Percentiles rank a stretch among this genome's conserved stretches.
phyloP scores from a whole-genome alignment of 768 basidiomycete species.

The Mycena galericulata region DNA sequence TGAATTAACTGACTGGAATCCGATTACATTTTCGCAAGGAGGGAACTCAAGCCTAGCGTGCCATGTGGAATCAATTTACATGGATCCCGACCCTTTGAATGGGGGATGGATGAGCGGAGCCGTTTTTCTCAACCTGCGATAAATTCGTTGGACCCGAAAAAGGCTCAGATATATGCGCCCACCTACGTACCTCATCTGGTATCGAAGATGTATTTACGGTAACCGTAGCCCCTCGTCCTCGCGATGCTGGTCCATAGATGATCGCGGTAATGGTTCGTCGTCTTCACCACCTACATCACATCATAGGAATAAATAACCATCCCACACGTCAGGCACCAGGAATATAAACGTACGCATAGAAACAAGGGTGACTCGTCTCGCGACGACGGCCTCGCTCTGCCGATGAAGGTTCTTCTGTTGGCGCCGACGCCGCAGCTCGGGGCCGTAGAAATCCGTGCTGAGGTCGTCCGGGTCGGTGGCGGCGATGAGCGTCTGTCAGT shows the following conservation, averaged over 20 bases:
- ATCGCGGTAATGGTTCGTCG: not conserved
- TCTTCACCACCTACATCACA: not conserved
- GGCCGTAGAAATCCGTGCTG: conserved; percentile 16
- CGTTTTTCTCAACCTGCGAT: too few relatives aligned
- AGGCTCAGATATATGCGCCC: too few relatives aligned
- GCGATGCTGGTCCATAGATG: not conserved
- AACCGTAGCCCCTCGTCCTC: not conserved
- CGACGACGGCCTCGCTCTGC: not conserved
- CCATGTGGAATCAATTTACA: too few relatives aligned
- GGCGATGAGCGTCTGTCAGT: conserved; percentile 12
- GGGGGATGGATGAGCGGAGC: too few relatives aligned
- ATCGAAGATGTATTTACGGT: not conserved
- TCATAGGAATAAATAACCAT: not conserved
- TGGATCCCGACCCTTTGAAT: too few relatives aligned
- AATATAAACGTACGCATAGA: not conserved
- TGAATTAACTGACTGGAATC: too few relatives aligned
- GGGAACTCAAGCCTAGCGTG: too few relatives aligned
- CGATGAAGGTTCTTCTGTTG: not conserved
- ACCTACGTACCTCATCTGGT: too few relatives aligned
- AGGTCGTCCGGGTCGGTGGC: conserved; percentile 13
- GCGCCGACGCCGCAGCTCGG: not conserved
- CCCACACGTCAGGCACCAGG: not conserved
- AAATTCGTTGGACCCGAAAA: too few relatives aligned
- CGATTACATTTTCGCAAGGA: too few relatives aligned
- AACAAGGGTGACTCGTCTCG: not conserved